Conservation (phyloP, 305 asterid genomes). For the Solanum chacoense region DNA sequence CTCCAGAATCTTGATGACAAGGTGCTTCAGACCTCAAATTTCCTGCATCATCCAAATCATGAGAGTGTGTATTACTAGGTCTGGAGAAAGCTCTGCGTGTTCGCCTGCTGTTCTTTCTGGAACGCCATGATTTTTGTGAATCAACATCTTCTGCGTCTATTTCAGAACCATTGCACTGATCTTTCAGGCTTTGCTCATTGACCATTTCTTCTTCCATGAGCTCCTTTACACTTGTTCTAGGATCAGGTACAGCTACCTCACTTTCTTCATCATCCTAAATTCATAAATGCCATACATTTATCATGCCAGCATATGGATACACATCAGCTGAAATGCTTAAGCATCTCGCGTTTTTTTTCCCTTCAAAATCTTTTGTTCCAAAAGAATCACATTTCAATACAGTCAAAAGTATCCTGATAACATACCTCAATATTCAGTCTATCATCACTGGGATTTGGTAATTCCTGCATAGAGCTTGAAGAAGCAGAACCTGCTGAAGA, state of each 20-base stretch:
- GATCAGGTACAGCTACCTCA: conserved; percentile 21
- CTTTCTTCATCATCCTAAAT: conserved; percentile 48
- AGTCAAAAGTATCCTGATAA: not conserved
- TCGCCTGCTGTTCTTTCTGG: conserved; percentile 27
- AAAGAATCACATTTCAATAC: not conserved
- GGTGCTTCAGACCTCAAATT: conserved; percentile 11
- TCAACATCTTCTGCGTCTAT: conserved; percentile 16
- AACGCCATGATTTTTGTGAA: conserved; percentile 17
- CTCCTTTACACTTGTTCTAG: conserved; percentile 67
- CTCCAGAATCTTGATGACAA: conserved; percentile 11
- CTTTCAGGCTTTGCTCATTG: conserved; percentile 31
- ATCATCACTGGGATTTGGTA: conserved; percentile 16
- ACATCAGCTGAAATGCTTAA: not conserved
- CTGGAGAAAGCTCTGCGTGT: conserved; percentile 23
- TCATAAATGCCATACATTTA: not conserved
- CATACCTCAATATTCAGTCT: conserved; percentile 32
- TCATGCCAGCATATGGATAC: not conserved
- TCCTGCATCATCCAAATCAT: conserved; percentile 21
- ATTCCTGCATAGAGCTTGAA: conserved; percentile 19
- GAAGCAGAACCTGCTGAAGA: conserved; percentile 29
- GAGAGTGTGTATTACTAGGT: conserved; percentile 30
- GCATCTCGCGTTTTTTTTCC: not conserved
- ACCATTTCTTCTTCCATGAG: conserved; percentile 92
- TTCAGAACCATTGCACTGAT: conserved; percentile 26
- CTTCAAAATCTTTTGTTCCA: not conserved